Percentiles rank a stretch among this genome's conserved stretches.
These are phyloP conservation scores for Xylaria sp. DNA, from an alignment of 2,329 filamentous ascomycete genomes.

Conservation along the genomic window DNA sequence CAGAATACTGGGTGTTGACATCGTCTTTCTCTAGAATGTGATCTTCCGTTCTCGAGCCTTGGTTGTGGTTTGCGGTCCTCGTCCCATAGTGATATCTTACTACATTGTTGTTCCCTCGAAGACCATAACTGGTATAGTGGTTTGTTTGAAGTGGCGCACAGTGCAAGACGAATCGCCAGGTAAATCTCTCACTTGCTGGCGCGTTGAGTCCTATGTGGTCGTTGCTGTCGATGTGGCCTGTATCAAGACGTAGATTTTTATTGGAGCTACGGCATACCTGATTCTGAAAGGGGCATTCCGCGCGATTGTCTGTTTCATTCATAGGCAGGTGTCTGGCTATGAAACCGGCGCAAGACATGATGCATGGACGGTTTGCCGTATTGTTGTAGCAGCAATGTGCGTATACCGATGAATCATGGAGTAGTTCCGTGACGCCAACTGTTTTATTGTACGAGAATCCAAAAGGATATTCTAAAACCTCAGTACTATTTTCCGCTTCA, in stretches of 20 bases:
- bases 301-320: neutral
- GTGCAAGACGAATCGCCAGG: neutral
- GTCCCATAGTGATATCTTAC: neutral
- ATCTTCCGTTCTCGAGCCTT: neutral
- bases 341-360: neutral
- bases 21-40: neutral
- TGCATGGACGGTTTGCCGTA: neutral
- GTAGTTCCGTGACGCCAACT: neutral
- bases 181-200: neutral
- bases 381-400: neutral
- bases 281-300: neutral
- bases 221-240: neutral
- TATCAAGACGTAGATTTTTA: neutral
- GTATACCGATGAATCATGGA: neutral
- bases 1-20: neutral
- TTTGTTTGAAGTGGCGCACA: neutral
- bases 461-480: neutral
- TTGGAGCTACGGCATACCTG: neutral
- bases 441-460: neutral
- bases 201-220: neutral
- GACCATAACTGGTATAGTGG: neutral
- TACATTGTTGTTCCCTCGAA: neutral
- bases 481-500: neutral
- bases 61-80: neutral
- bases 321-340: neutral